Evolutionary conservation across 2,329 filamentous ascomycete genomes (phyloP).

Genomic region (Metarhizium album): DNA sequence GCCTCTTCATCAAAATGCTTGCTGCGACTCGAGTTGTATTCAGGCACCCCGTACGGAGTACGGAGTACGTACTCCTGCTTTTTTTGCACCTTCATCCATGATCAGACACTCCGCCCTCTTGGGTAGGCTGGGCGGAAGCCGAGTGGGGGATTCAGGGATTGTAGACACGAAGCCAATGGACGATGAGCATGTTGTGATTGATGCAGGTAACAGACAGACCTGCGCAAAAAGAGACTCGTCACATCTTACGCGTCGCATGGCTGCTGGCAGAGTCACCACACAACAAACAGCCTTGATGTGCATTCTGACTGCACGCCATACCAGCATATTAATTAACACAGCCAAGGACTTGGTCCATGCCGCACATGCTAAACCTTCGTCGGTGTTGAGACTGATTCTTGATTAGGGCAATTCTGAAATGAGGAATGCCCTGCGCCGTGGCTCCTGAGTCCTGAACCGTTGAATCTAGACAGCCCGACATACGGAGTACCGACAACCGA

Average conservation of each 20-base stretch:
- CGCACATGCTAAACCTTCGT: neutral
- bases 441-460: neutral
- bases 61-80: too few relatives aligned
- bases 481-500: neutral
- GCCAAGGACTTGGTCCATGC: neutral
- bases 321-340: neutral
- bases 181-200: neutral
- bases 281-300: neutral
- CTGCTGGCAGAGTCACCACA: neutral
- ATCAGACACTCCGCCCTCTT: neutral
- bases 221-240: neutral
- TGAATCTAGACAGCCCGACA: neutral
- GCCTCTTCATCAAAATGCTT: too few relatives aligned
- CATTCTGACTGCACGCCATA: neutral
- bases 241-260: neutral
- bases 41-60: too few relatives aligned
- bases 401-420: neutral
- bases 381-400: neutral
- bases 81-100: too few relatives aligned
- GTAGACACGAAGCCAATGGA: neutral
- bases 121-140: neutral
- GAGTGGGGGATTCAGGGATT: neutral
- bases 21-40: too few relatives aligned
- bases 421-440: neutral
- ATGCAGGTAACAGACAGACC: neutral